Evolutionary conservation across 2,329 filamentous ascomycete genomes (phyloP).

Genomic region (Phialophora expanda): DNA sequence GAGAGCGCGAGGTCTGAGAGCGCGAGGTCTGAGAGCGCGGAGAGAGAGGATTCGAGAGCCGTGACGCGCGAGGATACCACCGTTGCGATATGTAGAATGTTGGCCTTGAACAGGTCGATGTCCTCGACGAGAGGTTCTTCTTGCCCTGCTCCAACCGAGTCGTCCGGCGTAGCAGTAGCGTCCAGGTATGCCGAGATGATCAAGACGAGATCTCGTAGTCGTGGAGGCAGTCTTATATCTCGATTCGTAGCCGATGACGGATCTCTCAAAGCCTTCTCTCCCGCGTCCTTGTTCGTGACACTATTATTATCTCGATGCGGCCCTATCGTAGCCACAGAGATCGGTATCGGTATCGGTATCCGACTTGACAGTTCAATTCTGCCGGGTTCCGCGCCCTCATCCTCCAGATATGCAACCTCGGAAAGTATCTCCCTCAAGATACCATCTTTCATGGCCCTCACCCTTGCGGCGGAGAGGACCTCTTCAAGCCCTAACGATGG

Average conservation of each 20-base stretch:
- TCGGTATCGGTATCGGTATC: background rate
- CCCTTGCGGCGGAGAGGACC: conserved; percentile 13
- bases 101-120: conserved; percentile 19
- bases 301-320: background rate
- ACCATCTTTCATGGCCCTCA: conserved; percentile 42
- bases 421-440: conserved; percentile 40
- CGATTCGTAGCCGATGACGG: background rate
- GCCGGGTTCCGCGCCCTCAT: background rate
- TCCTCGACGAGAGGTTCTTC: conserved; percentile 23
- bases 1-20: conserved; percentile 12
- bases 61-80: conserved; percentile 12
- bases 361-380: background rate
- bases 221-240: background rate
- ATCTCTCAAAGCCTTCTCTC: background rate
- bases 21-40: conserved; percentile 5
- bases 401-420: conserved; percentile 10
- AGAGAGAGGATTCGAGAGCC: conserved; percentile 16
- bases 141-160: background rate
- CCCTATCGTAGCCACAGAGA: background rate
- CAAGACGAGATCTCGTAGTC: conserved; percentile 24
- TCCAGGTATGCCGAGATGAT: conserved; percentile 28
- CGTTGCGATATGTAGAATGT: conserved; percentile 14
- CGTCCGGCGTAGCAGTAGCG: background rate
- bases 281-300: background rate
- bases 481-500: conserved; percentile 9